Percentiles rank a stretch among this genome's conserved stretches.
phyloP scores from a whole-genome alignment of 1,284 basidiomycete genomes.

The Laetiporus sulphureus region DNA sequence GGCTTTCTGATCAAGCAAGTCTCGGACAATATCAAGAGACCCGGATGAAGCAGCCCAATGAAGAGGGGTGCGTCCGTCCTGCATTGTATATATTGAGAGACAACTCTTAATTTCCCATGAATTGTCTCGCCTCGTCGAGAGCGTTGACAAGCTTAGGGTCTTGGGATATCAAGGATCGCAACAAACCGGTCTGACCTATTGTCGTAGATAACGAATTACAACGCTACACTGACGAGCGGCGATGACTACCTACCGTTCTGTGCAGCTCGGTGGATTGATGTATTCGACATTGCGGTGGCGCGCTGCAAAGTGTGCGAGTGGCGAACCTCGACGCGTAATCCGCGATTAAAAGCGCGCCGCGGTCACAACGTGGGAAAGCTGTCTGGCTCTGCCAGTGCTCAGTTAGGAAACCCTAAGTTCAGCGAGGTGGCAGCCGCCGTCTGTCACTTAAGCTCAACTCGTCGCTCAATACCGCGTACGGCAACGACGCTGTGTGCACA shows the following conservation, averaged over 20 bases:
- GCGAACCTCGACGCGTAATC: not conserved
- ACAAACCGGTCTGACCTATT: constrained; percentile 70
- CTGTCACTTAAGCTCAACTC: constrained; percentile 11
- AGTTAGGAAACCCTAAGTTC: not conserved
- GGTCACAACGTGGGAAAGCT: not conserved
- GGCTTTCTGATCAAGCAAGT: constrained; percentile 66
- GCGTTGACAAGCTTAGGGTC: constrained; percentile 63
- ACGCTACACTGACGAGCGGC: not conserved
- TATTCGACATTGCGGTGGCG: constrained; percentile 9
- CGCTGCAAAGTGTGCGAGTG: not conserved
- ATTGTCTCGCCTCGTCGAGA: constrained; percentile 53
- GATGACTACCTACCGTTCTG: constrained; percentile 44
- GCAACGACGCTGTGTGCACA: too few relatives aligned
- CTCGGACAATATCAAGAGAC: constrained; percentile 63
- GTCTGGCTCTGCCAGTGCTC: not conserved
- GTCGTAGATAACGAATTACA: constrained; percentile 1
- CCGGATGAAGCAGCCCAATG: constrained; percentile 86
- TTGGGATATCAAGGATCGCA: constrained; percentile 65
- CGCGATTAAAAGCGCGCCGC: not conserved
- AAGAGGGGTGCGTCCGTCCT: constrained; percentile 87
- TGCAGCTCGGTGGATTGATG: constrained; percentile 53
- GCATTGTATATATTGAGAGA: constrained; percentile 4
- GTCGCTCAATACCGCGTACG: constrained; percentile 6
- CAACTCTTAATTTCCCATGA: not conserved
- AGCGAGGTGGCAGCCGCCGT: constrained; percentile 6